phyloP scores from a whole-genome alignment of 1,284 basidiomycete species.

The Moniliella sp. region DNA sequence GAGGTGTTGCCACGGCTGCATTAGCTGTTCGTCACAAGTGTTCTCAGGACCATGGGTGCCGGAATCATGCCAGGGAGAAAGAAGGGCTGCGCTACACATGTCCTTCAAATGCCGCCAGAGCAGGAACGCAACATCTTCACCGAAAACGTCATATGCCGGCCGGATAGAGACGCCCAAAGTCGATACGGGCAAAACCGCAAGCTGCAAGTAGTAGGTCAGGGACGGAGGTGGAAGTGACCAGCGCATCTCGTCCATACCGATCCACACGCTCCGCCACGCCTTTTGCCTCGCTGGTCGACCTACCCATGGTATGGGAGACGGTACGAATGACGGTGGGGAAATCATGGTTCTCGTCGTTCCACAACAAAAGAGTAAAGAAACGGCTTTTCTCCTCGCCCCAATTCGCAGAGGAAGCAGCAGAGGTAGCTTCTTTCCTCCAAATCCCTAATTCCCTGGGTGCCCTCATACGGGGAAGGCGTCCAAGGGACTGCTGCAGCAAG shows the following conservation, averaged over 20 bases:
- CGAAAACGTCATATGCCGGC: conserved; percentile 65
- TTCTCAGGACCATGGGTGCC: conserved; percentile 41
- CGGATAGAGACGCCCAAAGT: conserved; percentile 77
- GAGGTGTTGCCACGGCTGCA: conserved; percentile 12
- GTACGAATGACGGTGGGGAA: conserved; percentile 65
- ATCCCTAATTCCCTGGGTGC: background rate
- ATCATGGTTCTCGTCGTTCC: conserved; percentile 96
- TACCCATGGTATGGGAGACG: conserved; percentile 14
- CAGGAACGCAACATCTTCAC: conserved; percentile 57
- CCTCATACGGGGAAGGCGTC: too few species aligned
- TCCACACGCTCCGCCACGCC: conserved; percentile 52
- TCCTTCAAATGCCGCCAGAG: conserved; percentile 22
- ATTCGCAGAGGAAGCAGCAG: background rate
- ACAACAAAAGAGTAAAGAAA: conserved; percentile 61
- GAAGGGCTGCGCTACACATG: conserved; percentile 5
- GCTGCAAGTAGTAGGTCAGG: conserved; percentile 55
- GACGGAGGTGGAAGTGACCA: conserved; percentile 56
- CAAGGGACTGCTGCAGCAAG: background rate
- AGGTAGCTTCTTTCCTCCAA: too few species aligned
- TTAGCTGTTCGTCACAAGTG: conserved; percentile 32
- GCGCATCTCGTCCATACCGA: conserved; percentile 49
- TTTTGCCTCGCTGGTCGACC: conserved; percentile 36
- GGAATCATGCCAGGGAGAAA: conserved; percentile 41
- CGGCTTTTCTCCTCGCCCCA: conserved; percentile 6
- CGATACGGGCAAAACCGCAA: conserved; percentile 63